Conservation (phyloP, 768 basidiomycete genomes). For the Tylopilus sp. region DNA sequence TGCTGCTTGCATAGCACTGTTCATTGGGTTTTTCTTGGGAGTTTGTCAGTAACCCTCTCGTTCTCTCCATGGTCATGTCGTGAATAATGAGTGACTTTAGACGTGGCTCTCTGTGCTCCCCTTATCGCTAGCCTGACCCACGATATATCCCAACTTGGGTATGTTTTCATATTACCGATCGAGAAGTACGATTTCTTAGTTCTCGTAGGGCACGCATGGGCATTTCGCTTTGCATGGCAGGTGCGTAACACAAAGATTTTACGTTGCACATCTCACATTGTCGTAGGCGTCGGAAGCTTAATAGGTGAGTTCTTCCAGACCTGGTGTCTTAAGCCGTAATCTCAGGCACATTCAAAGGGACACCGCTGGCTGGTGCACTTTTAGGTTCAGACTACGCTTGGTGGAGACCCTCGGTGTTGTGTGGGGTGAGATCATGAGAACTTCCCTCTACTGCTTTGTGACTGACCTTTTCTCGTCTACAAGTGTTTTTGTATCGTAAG, state of each 20-base stretch:
- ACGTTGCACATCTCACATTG: background rate
- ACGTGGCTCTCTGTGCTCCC: constrained; percentile 40
- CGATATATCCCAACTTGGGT: constrained; percentile 49
- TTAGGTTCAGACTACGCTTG: constrained; percentile 48
- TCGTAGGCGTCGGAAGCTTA: constrained; percentile 24
- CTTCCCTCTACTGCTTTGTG: background rate
- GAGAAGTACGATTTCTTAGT: background rate
- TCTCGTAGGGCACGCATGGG: constrained; percentile 39
- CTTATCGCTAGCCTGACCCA: constrained; percentile 42
- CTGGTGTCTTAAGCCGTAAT: constrained; percentile 12
- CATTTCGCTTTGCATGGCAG: constrained; percentile 45
- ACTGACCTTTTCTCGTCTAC: background rate
- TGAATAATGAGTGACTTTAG: constrained; percentile 15
- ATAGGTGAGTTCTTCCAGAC: constrained; percentile 12
- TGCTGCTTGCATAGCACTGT: constrained; percentile 36
- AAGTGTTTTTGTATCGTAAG: constrained; percentile 19
- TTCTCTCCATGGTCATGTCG: background rate
- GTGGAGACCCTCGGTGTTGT: constrained; percentile 54
- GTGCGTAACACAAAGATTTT: constrained; percentile 24
- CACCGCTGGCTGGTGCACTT: constrained; percentile 56
- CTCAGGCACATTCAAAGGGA: constrained; percentile 34
- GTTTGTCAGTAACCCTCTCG: constrained; percentile 30
- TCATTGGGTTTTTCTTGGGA: constrained; percentile 52
- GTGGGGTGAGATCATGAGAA: constrained; percentile 33
- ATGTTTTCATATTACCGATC: background rate